Conservation (phyloP, 2,329 filamentous ascomycete genomes). For the Aspergillus ustus region DNA sequence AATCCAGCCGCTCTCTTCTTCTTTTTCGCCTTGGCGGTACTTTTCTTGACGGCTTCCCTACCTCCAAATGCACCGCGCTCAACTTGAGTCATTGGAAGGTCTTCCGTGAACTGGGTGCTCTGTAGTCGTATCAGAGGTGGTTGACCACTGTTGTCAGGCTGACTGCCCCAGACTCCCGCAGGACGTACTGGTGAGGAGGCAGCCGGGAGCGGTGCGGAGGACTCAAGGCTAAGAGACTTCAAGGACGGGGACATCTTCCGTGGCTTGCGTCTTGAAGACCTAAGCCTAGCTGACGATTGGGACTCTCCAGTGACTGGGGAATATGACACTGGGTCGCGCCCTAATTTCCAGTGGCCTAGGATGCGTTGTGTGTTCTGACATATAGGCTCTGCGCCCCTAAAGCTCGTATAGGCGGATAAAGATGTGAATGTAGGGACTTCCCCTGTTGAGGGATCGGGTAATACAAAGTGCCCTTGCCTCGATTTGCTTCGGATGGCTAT, state of each 20-base stretch:
- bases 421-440: conserved; percentile 20
- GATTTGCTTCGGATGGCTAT: background rate
- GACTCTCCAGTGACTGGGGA: conserved; percentile 30
- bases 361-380: conserved; percentile 33
- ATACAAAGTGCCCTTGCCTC: background rate
- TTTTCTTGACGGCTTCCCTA: conserved; percentile 36
- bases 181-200: conserved; percentile 31
- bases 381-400: conserved; percentile 28
- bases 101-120: conserved; percentile 42
- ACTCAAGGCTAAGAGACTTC: conserved; percentile 22
- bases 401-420: conserved; percentile 37
- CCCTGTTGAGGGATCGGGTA: background rate
- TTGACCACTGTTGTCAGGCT: conserved; percentile 31
- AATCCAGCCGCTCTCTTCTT: conserved; percentile 49
- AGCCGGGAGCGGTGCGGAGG: conserved; percentile 22
- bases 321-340: conserved; percentile 39
- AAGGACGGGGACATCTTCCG: conserved; percentile 30
- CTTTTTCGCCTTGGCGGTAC: conserved; percentile 38
- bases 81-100: conserved; percentile 46
- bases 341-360: conserved; percentile 43
- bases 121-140: conserved; percentile 26
- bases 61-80: conserved; percentile 46
- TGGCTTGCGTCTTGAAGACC: conserved; percentile 28
- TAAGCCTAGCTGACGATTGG: conserved; percentile 18
- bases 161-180: conserved; percentile 38